Percentiles rank a stretch among this genome's conserved stretches.
These are phyloP conservation scores for Colletotrichum sp. DNA, from an alignment of 2,329 filamentous ascomycete species.

Conservation along the genomic window DNA sequence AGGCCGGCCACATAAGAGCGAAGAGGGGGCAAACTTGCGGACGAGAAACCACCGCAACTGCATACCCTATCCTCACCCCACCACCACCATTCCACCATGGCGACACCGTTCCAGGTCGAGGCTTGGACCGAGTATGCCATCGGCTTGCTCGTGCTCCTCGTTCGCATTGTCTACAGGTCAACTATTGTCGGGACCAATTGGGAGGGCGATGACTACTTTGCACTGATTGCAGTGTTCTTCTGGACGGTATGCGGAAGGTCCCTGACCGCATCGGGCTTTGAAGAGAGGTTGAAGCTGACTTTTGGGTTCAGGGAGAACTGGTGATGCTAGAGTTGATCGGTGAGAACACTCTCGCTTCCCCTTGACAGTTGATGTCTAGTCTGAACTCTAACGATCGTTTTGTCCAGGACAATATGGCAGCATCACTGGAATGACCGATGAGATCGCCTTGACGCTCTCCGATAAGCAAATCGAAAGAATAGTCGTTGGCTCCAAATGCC, in stretches of 20 bases:
- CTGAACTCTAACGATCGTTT: background rate
- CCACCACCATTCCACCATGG: slow-evolving; percentile 25
- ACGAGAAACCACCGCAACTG: slow-evolving; percentile 13
- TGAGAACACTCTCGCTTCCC: background rate
- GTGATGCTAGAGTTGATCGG: slow-evolving; percentile 11
- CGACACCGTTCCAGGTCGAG: slow-evolving; percentile 46
- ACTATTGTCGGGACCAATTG: slow-evolving; percentile 43
- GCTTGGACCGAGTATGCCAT: slow-evolving; percentile 50
- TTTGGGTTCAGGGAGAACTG: background rate
- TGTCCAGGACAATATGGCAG: slow-evolving; percentile 28
- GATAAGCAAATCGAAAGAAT: slow-evolving; percentile 18
- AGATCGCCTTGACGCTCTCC: slow-evolving; percentile 19
- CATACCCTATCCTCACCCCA: background rate
- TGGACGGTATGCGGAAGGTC: slow-evolving; percentile 35
- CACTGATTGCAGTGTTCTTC: slow-evolving; percentile 37
- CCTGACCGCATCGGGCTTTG: background rate
- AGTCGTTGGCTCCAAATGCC: slow-evolving; percentile 27
- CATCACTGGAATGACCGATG: slow-evolving; percentile 27
- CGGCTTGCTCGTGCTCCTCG: slow-evolving; percentile 39
- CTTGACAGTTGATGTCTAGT: background rate
- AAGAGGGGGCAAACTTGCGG: slow-evolving; percentile 5
- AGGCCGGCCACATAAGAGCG: background rate
- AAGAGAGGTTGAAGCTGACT: background rate
- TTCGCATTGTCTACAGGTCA: slow-evolving; percentile 42
- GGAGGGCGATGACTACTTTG: slow-evolving; percentile 49